phyloP scores from a whole-genome alignment of 2,329 filamentous ascomycete genomes.

The Verticillium isaacii region DNA sequence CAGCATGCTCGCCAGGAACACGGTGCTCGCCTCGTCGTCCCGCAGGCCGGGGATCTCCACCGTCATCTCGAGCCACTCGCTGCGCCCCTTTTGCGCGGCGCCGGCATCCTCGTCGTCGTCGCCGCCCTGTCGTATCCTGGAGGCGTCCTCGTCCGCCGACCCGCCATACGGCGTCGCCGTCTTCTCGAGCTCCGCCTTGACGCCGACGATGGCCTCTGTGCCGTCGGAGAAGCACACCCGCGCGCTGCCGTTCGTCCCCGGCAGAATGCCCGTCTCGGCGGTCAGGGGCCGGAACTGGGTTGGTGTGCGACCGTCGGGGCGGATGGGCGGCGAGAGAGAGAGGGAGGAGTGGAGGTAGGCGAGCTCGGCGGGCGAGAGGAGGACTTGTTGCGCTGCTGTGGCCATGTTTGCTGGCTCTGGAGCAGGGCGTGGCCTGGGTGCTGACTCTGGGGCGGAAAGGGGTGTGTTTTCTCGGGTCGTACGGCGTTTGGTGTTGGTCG shows the following conservation, averaged over 20 bases:
- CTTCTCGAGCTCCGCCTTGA: constrained; percentile 91
- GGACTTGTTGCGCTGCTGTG: constrained; percentile 56
- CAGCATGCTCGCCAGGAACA: constrained; percentile 85
- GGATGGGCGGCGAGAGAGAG: constrained; percentile 74
- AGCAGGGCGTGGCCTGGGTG: neutral
- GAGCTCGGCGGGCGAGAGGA: constrained; percentile 92
- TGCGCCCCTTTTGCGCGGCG: constrained; percentile 36
- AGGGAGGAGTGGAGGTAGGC: constrained; percentile 91
- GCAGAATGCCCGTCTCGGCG: constrained; percentile 86
- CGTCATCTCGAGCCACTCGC: constrained; percentile 81
- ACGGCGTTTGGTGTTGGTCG: neutral
- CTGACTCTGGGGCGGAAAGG: neutral
- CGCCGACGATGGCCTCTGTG: constrained; percentile 90
- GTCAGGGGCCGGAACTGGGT: constrained; percentile 87
- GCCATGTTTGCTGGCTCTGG: constrained; percentile 43
- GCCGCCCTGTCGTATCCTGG: neutral
- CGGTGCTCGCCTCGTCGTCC: constrained; percentile 85
- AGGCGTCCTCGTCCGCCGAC: constrained; percentile 15
- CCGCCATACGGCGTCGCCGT: constrained; percentile 34
- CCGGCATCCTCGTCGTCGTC: constrained; percentile 27
- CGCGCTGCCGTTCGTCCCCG: constrained; percentile 85
- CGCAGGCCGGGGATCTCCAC: constrained; percentile 88
- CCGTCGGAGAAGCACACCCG: constrained; percentile 93
- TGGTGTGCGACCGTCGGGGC: constrained; percentile 76
- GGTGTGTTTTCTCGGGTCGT: neutral